Conservation (phyloP, 331 rosid species). For the Spiraea crenata region DNA sequence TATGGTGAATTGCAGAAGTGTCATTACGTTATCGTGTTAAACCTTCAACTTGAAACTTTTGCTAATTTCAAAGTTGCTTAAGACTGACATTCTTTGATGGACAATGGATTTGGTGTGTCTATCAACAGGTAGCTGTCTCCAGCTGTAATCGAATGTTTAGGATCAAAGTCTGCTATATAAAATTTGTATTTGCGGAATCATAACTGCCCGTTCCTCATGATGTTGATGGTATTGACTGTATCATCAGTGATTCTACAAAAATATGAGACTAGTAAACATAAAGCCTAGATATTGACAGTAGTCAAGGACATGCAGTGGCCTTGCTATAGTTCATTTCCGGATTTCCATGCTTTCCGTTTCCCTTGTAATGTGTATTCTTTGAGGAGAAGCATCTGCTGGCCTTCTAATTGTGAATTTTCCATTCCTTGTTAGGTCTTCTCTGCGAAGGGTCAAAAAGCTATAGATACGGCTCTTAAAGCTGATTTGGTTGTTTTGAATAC, state of each 20-base stretch:
- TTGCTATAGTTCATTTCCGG: neutral
- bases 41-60: neutral
- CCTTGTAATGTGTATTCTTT: neutral
- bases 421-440: slow-evolving; percentile 54
- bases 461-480: slow-evolving; percentile 75
- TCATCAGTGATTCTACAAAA: neutral
- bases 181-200: neutral
- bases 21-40: neutral
- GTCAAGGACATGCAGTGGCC: neutral
- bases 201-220: neutral
- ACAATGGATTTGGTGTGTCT: neutral
- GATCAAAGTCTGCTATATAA: neutral
- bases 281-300: neutral
- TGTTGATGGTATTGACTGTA: neutral
- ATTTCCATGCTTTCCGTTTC: too few species aligned
- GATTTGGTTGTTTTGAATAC: slow-evolving; percentile 85
- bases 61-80: neutral
- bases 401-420: slow-evolving; percentile 28
- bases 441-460: slow-evolving; percentile 70
- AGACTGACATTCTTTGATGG: neutral
- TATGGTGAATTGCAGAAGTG: neutral
- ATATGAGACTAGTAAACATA: neutral
- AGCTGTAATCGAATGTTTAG: neutral
- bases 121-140: neutral
- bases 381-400: neutral